Conservation (phyloP, 805 yeast species). For the Candida koratica region DNA sequence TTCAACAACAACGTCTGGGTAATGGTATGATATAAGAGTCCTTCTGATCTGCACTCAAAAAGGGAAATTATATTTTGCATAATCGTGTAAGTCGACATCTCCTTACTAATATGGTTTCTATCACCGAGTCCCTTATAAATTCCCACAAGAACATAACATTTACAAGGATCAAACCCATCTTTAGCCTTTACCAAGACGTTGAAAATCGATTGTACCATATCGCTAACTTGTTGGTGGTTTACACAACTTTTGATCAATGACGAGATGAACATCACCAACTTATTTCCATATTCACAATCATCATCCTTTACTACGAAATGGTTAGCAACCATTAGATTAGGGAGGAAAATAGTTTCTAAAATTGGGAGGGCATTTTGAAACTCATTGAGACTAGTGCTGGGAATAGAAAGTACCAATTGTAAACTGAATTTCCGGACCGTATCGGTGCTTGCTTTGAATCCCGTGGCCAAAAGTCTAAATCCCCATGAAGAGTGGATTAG, state of each 20-base stretch:
- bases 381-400: slow-evolving; percentile 38
- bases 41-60: slow-evolving; percentile 43
- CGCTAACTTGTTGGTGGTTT: slow-evolving; percentile 20
- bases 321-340: slow-evolving; percentile 59
- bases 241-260: slow-evolving; percentile 29
- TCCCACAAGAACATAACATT: slow-evolving; percentile 58
- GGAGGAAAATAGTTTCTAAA: slow-evolving; percentile 50
- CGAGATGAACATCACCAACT: slow-evolving; percentile 44
- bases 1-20: slow-evolving; percentile 51
- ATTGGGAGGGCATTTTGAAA: slow-evolving; percentile 34
- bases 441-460: slow-evolving; percentile 72
- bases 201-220: slow-evolving; percentile 31
- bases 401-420: slow-evolving; percentile 51
- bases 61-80: slow-evolving; percentile 27
- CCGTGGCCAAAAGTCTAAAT: slow-evolving; percentile 67
- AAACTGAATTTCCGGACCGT: slow-evolving; percentile 65
- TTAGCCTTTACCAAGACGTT: slow-evolving; percentile 45
- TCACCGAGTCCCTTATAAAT: slow-evolving; percentile 47
- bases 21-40: slow-evolving; percentile 47
- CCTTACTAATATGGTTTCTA: background rate
- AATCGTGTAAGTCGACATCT: slow-evolving; percentile 20
- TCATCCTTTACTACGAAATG: slow-evolving; percentile 47
- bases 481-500: slow-evolving; percentile 68
- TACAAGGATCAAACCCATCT: slow-evolving; percentile 64
- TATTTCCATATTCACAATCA: slow-evolving; percentile 57